These are phyloP conservation scores for Blumeriella jaapii DNA, from an alignment of 2,329 filamentous ascomycete genomes.

Conservation along the genomic window DNA sequence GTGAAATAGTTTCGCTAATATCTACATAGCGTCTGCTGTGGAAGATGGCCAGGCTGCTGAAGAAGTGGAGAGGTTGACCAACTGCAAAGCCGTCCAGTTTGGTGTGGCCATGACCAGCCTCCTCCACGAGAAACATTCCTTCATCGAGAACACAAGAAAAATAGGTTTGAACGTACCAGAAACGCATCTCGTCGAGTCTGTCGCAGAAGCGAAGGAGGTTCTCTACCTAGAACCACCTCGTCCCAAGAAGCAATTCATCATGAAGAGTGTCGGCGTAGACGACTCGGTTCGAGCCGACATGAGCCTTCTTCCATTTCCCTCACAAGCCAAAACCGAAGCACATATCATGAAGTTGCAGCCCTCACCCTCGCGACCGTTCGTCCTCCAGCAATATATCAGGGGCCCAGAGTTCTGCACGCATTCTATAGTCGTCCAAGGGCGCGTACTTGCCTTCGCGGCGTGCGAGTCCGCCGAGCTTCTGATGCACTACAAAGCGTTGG, in stretches of 20 bases:
- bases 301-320: conserved; percentile 49
- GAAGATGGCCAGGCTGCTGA: conserved; percentile 57
- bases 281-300: conserved; percentile 48
- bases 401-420: conserved; percentile 62
- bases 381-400: conserved; percentile 56
- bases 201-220: conserved; percentile 39
- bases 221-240: conserved; percentile 29
- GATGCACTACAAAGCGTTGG: conserved; percentile 55
- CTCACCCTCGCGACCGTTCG: conserved; percentile 37
- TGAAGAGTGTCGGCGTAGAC: conserved; percentile 54
- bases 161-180: conserved; percentile 43
- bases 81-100: conserved; percentile 53
- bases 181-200: conserved; percentile 40
- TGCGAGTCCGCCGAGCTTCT: conserved; percentile 50
- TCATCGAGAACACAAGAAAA: conserved; percentile 44
- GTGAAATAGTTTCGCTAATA: no score
- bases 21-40: conserved; percentile 45
- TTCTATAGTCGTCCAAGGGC: conserved; percentile 51
- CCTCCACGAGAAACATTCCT: conserved; percentile 54
- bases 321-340: conserved; percentile 38
- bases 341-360: conserved; percentile 39
- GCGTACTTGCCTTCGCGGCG: conserved; percentile 53
- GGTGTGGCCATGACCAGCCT: conserved; percentile 40
- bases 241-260: conserved; percentile 41
- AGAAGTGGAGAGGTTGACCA: conserved; percentile 43